Evolutionary conservation across 2,329 filamentous ascomycete species (phyloP), one percentile per base, ranked within the genome.

Genomic region (Phaeoacremonium minimum): DNA sequence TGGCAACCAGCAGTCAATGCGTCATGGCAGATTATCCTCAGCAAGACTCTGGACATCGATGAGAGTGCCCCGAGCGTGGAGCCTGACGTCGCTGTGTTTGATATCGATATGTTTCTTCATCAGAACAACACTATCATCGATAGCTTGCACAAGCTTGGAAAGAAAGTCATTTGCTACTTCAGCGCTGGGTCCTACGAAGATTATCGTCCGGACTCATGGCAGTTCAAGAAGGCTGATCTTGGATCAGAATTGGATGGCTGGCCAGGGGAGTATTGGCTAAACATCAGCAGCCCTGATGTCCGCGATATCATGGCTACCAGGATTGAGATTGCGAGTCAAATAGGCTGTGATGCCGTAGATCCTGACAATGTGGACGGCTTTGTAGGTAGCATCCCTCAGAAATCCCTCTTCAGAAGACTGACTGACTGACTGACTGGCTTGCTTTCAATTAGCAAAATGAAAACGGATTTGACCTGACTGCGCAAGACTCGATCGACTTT

Each of bases 151-250:
- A 44, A 46, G 4, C 49, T 66, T 18, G 73, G 70, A 7, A 75
- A 75, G 50, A 78, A 74, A 43, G 75, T 86, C 36, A 80, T 87
- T 40, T 88, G 84, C 64, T 88, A 88, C 60, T 87, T 87, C 62
- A 83, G 77, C 35, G 82, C 80, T 0, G 84, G 84, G 2, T 81
- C 76, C 7, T 85, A 73, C 47, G 84, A 88, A 57, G 53, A 77
- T 35, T 77, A 71, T 63, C 70, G 83, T 4, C 58, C 67, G 1
- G 84, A 87, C 51, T 66, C 69, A 14, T 52, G 50, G 18, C 48
- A 73, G 5, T 87, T 86, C 50, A 50, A 61, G 7, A 43, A 63
- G 2, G 53, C 58, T 0, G 83, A 86, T 45, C 53, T 79, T 29
- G 83, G 83, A 15, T 67, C 69, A 4, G 56, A 58, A 6, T 60